phyloP scores from a whole-genome alignment of 23 red algal species.

The Gracilaria caudata region DNA sequence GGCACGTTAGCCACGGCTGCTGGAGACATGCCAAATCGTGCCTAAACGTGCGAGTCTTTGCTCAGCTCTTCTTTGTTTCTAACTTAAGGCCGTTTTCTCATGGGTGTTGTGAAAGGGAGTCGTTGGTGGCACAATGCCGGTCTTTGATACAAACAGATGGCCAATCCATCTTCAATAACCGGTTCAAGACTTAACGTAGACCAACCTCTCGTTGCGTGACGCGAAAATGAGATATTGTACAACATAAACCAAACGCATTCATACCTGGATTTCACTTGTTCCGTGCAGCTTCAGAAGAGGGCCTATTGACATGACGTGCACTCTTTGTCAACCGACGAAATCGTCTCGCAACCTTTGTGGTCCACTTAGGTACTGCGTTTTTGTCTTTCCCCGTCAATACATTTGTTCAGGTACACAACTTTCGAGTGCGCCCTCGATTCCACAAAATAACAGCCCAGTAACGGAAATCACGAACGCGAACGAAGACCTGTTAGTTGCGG shows the following conservation, averaged over 20 bases:
- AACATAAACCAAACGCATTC: too few species aligned
- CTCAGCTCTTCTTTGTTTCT: neutral
- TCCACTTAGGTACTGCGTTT: too few species aligned
- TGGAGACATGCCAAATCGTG: slow-evolving; percentile 5
- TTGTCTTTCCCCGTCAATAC: neutral
- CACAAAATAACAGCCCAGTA: neutral
- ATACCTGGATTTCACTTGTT: neutral
- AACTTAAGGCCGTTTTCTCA: too few species aligned
- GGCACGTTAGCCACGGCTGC: slow-evolving; percentile 65
- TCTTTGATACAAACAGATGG: too few species aligned
- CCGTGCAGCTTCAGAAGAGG: neutral
- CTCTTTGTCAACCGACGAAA: neutral
- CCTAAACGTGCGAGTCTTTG: neutral
- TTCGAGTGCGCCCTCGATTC: neutral
- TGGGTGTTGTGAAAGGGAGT: too few species aligned
- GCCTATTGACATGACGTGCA: neutral
- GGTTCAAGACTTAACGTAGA: too few species aligned
- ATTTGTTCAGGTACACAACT: neutral
- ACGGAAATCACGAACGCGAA: neutral
- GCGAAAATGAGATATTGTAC: too few species aligned
- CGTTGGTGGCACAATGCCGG: too few species aligned
- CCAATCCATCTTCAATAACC: too few species aligned
- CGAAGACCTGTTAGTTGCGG: neutral
- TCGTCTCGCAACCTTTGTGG: too few species aligned
- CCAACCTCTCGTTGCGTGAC: too few species aligned